phyloP scores from a whole-genome alignment of 805 yeast species.

The Saccharomycopsis oosterbeekiorum region DNA sequence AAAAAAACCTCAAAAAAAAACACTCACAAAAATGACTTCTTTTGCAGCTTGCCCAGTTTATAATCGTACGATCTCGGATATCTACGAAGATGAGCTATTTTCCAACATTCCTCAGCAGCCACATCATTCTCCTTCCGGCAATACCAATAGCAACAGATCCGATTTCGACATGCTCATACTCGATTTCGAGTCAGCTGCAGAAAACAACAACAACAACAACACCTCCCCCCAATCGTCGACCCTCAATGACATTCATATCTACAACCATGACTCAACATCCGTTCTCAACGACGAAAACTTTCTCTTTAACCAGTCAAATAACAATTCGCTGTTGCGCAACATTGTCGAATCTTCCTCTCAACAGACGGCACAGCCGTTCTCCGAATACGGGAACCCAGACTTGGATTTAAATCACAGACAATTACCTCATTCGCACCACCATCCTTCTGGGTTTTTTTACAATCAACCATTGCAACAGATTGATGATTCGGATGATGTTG shows the following conservation, averaged over 20 bases:
- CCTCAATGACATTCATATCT: not conserved
- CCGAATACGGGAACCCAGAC: slow-evolving; percentile 34
- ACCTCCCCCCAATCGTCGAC: not conserved
- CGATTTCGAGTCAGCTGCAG: not conserved
- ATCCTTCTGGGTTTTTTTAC: not conserved
- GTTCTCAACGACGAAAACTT: slow-evolving; percentile 10
- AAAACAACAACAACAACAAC: slow-evolving; percentile 1
- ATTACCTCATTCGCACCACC: not conserved
- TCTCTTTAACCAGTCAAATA: slow-evolving; percentile 12
- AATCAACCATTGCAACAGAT: not conserved
- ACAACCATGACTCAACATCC: slow-evolving; percentile 8
- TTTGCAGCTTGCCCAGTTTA: slow-evolving; percentile 38
- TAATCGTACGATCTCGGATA: slow-evolving; percentile 45
- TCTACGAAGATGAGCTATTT: slow-evolving; percentile 52
- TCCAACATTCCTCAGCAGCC: slow-evolving; percentile 21
- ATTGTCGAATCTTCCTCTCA: not conserved
- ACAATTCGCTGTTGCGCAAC: slow-evolving; percentile 11
- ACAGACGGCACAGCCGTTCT: slow-evolving; percentile 26
- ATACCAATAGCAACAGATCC: slow-evolving; percentile 17
- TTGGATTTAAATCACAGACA: slow-evolving; percentile 13
- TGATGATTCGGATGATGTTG: not conserved
- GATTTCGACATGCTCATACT: slow-evolving; percentile 2
- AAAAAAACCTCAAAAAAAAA: not conserved
- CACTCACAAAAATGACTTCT: slow-evolving; percentile 35
- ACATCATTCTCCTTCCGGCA: slow-evolving; percentile 1